Conservation (phyloP, 768 basidiomycete genomes). For the Kwoniella dendrophila region DNA sequence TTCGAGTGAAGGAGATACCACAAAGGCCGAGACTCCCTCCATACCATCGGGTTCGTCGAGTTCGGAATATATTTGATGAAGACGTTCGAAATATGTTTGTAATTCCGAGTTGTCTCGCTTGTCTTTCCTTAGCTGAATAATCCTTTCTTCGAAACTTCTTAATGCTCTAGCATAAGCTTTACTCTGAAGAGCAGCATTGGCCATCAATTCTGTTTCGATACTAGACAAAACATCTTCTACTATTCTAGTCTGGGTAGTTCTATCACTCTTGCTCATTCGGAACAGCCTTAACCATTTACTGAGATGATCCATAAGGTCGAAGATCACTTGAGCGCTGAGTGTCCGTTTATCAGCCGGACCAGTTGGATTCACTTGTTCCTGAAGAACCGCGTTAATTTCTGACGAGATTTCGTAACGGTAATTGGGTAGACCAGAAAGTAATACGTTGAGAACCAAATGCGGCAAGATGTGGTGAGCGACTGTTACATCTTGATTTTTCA, state of each 20-base stretch:
- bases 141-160: conserved; percentile 89
- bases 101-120: conserved; percentile 60
- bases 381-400: conserved; percentile 78
- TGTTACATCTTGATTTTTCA: conserved; percentile 82
- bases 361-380: conserved; percentile 75
- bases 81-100: conserved; percentile 75
- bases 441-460: conserved; percentile 81
- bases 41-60: conserved; percentile 98
- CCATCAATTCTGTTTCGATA: conserved; percentile 86
- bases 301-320: conserved; percentile 91
- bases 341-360: conserved; percentile 79
- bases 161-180: conserved; percentile 90
- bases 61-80: conserved; percentile 94
- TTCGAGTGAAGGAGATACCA: conserved; percentile 84
- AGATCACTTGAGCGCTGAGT: conserved; percentile 95
- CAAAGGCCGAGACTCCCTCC: conserved; percentile 90
- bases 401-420: conserved; percentile 64
- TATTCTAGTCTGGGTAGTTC: conserved; percentile 48
- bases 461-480: conserved; percentile 90
- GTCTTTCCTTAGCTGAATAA: conserved; percentile 61
- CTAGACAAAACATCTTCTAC: conserved; percentile 80
- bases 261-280: conserved; percentile 64
- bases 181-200: conserved; percentile 89
- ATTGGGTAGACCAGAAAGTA: conserved; percentile 74
- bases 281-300: conserved; percentile 82